A percentile compares a stretch with the other conserved stretches of the same genome.
Evolutionary conservation across 129 eudicot species (phyloP).

Genomic region (Daucus carota): DNA sequence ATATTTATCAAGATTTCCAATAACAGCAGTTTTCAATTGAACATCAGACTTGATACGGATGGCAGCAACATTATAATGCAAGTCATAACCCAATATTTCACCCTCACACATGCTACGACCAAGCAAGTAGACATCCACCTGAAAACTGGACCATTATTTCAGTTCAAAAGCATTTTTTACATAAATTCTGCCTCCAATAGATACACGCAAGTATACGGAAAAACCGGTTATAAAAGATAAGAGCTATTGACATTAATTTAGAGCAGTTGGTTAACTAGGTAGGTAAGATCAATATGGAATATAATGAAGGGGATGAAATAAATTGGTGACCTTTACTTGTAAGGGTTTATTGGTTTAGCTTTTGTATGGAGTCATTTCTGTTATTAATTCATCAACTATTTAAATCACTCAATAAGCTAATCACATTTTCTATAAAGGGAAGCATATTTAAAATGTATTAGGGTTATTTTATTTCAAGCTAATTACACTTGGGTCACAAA

Average conservation of each 20-base stretch:
- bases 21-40: background rate
- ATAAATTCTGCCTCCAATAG: background rate
- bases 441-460: background rate
- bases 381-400: too few relatives aligned
- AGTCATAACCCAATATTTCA: conserved; percentile 2
- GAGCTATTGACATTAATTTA: background rate
- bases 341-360: background rate
- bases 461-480: background rate
- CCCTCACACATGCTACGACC: background rate
- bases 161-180: background rate
- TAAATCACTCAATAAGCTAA: background rate
- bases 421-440: background rate
- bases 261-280: background rate
- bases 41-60: background rate
- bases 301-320: background rate
- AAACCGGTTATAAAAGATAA: background rate
- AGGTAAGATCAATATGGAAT: background rate
- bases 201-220: background rate
- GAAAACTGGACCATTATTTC: background rate
- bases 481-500: background rate
- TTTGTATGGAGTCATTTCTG: background rate
- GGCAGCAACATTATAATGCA: background rate
- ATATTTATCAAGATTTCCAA: background rate
- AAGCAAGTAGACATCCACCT: background rate
- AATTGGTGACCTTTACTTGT: background rate